Conservation (phyloP, 306 rosid species). For the Betula pendula region DNA sequence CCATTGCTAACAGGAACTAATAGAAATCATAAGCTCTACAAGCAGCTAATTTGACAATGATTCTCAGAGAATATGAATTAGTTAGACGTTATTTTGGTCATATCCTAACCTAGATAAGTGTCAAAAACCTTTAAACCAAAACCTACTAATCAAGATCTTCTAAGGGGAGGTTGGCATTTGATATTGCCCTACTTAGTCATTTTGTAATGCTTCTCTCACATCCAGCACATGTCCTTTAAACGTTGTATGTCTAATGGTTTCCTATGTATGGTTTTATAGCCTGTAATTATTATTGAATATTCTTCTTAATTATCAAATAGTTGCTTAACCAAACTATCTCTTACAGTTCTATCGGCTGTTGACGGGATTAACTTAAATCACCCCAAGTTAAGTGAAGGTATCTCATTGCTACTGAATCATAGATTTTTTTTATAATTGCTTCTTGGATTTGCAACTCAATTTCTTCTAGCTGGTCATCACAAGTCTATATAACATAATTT, state of each 20-base stretch:
- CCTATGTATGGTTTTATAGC: neutral
- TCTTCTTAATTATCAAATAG: conserved; percentile 5
- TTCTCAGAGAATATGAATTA: too few species aligned
- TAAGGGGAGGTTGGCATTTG: neutral
- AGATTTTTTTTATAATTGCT: conserved; percentile 12
- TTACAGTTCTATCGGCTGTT: conserved; percentile 89
- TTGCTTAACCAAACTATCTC: conserved; percentile 30
- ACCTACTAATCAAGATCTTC: too few species aligned
- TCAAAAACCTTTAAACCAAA: too few species aligned
- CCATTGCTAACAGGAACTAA: too few species aligned
- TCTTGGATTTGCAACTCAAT: neutral
- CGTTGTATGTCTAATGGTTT: neutral
- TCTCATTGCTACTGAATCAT: conserved; percentile 28
- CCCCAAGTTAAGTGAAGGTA: conserved; percentile 64
- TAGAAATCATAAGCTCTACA: too few species aligned
- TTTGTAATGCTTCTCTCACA: conserved; percentile 2
- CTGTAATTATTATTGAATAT: neutral
- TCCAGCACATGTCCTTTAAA: neutral
- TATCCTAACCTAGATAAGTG: too few species aligned
- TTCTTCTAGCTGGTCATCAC: too few species aligned
- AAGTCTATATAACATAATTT: neutral
- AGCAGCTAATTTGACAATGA: too few species aligned
- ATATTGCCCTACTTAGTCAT: neutral
- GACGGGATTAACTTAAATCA: conserved; percentile 93
- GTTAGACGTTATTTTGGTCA: too few species aligned